Percentiles rank a stretch among this genome's conserved stretches.
These are phyloP conservation scores for Leishmania aethiopica DNA, from an alignment of 208 protist species.

Conservation along the genomic window DNA sequence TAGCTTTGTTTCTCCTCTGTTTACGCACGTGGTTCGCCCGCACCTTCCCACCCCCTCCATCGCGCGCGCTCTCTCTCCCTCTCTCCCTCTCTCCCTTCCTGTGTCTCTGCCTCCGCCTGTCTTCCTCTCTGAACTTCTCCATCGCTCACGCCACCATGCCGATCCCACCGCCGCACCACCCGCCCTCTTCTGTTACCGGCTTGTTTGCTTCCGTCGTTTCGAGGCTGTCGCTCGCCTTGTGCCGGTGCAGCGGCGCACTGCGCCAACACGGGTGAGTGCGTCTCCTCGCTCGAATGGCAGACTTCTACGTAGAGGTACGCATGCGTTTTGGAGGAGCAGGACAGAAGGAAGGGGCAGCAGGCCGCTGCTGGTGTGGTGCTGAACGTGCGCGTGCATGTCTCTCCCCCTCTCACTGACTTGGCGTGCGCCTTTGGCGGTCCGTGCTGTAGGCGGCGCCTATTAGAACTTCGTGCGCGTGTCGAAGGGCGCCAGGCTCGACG, in stretches of 20 bases:
- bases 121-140: background rate
- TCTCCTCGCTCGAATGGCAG: too few relatives aligned
- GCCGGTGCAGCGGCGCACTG: too few relatives aligned
- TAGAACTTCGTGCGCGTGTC: background rate
- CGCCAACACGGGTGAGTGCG: too few relatives aligned
- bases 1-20: background rate
- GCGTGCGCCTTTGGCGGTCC: background rate
- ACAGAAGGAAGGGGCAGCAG: too few relatives aligned
- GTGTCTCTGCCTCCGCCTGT: background rate
- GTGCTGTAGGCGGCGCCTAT: background rate
- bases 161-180: too few relatives aligned
- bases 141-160: too few relatives aligned
- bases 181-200: background rate
- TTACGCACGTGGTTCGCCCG: background rate
- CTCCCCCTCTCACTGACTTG: background rate
- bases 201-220: too few relatives aligned
- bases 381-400: background rate
- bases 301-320: too few relatives aligned
- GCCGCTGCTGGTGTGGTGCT: too few relatives aligned
- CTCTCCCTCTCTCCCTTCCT: background rate
- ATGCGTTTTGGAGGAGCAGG: too few relatives aligned
- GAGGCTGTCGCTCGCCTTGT: too few relatives aligned
- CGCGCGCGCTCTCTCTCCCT: background rate
- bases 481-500: background rate
- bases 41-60: background rate